Conservation (phyloP, 73 alveolate species). For the Vitrella brassicaformis region DNA sequence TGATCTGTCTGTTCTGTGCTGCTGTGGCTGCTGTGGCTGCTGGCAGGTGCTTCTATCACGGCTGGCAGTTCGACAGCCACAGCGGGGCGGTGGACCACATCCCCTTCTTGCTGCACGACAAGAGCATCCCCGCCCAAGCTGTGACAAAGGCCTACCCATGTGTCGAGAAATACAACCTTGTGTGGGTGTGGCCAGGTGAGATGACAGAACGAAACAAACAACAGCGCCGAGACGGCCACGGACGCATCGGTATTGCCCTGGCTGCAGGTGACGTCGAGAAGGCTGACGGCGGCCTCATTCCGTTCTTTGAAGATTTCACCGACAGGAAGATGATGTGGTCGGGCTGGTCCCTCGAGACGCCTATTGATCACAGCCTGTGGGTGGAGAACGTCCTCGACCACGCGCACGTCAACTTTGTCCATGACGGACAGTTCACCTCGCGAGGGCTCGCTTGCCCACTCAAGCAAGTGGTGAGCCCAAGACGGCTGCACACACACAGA, state of each 20-base stretch:
- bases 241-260: too few relatives aligned
- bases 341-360: not conserved
- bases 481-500: too few relatives aligned
- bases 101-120: not conserved
- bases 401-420: not conserved
- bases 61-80: not conserved
- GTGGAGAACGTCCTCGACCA: constrained; percentile 1
- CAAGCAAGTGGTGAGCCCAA: too few relatives aligned
- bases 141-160: not conserved
- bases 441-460: too few relatives aligned
- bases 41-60: constrained; percentile 10
- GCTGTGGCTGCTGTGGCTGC: too few relatives aligned
- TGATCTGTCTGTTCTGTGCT: too few relatives aligned
- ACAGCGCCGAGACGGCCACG: too few relatives aligned
- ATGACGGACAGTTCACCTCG: not conserved
- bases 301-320: not conserved
- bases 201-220: too few relatives aligned
- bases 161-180: not conserved
- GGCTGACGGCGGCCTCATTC: not conserved
- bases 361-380: not conserved
- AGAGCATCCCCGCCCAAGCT: not conserved
- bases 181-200: constrained; percentile 1
- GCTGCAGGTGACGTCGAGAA: not conserved
- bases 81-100: not conserved
- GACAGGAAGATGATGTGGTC: not conserved